Evolutionary conservation across 2,329 filamentous ascomycete genomes (phyloP).

Genomic region (Myriosclerotinia duriaeana): DNA sequence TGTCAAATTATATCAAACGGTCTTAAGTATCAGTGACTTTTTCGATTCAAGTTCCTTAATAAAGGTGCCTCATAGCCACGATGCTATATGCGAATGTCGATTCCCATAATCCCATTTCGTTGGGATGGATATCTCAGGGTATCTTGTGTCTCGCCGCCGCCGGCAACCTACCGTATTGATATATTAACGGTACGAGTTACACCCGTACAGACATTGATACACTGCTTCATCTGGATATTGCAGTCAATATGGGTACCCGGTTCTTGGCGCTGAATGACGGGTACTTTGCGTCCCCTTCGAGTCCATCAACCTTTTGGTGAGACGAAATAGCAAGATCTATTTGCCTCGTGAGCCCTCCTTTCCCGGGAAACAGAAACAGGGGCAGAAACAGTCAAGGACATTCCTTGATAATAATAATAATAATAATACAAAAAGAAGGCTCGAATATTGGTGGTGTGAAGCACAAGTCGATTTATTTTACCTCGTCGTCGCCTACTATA

Average conservation of each 20-base stretch:
- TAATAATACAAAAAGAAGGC: slow-evolving; percentile 7
- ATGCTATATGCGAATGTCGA: slow-evolving; percentile 1
- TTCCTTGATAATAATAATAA: slow-evolving; percentile 13
- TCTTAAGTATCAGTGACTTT: background rate
- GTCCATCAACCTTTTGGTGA: slow-evolving; percentile 9
- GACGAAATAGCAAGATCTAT: slow-evolving; percentile 12
- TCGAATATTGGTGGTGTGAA: slow-evolving; percentile 2
- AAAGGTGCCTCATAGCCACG: background rate
- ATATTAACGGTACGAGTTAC: slow-evolving; percentile 23
- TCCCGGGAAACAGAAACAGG: background rate
- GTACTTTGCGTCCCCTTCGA: slow-evolving; percentile 16
- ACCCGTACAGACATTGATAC: slow-evolving; percentile 22
- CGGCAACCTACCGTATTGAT: slow-evolving; percentile 22
- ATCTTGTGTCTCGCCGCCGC: slow-evolving; percentile 13
- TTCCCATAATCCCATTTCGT: slow-evolving; percentile 3
- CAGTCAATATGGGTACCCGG: slow-evolving; percentile 23
- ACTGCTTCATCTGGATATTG: slow-evolving; percentile 7
- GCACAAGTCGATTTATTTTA: slow-evolving; percentile 1
- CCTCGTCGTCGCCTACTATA: slow-evolving; percentile 23
- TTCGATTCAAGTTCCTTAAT: background rate
- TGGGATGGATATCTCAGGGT: slow-evolving; percentile 7
- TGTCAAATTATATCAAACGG: background rate
- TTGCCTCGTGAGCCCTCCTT: slow-evolving; percentile 19
- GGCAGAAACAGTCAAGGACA: slow-evolving; percentile 4
- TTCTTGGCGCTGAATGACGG: slow-evolving; percentile 21